Evolutionary conservation across 345 rosid genomes (phyloP).

Genomic region (Euphorbia pulcherrima): DNA sequence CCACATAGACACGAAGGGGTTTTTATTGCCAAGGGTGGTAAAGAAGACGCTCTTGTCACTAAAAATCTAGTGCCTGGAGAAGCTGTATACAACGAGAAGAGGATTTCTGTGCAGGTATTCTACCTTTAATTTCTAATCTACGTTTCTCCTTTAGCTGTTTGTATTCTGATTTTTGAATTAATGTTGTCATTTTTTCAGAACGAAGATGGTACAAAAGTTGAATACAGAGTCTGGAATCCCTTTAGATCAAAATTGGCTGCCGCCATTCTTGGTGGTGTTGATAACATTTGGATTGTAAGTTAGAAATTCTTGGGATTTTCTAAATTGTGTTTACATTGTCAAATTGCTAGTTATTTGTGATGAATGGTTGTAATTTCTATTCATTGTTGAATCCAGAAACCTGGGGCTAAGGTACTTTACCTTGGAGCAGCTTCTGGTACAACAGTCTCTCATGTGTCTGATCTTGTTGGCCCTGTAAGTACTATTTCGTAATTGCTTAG

Average conservation of each 20-base stretch:
- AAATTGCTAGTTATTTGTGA: neutral
- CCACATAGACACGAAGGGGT: slow-evolving; percentile 89
- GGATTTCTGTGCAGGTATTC: slow-evolving; percentile 71
- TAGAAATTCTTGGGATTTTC: neutral
- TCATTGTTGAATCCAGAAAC: slow-evolving; percentile 45
- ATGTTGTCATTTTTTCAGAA: slow-evolving; percentile 38
- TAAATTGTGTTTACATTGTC: neutral
- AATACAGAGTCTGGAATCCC: slow-evolving; percentile 96
- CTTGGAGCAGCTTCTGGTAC: slow-evolving; percentile 99
- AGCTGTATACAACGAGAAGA: slow-evolving; percentile 90
- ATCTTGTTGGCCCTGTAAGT: slow-evolving; percentile 92
- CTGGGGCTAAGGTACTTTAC: slow-evolving; percentile 92
- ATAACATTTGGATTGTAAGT: slow-evolving; percentile 88
- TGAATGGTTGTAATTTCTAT: no score
- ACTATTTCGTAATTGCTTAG: neutral
- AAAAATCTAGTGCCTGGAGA: slow-evolving; percentile 89
- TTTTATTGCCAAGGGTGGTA: slow-evolving; percentile 87
- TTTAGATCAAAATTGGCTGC: slow-evolving; percentile 96
- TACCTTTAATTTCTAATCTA: neutral
- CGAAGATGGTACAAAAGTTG: slow-evolving; percentile 89
- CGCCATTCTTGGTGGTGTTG: slow-evolving; percentile 97
- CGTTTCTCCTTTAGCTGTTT: neutral
- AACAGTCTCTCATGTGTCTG: slow-evolving; percentile 98
- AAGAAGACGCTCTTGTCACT: slow-evolving; percentile 89
- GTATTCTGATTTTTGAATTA: neutral